Conservation (phyloP, 805 yeast genomes). For the Kodamaea hsintzibuensis region DNA sequence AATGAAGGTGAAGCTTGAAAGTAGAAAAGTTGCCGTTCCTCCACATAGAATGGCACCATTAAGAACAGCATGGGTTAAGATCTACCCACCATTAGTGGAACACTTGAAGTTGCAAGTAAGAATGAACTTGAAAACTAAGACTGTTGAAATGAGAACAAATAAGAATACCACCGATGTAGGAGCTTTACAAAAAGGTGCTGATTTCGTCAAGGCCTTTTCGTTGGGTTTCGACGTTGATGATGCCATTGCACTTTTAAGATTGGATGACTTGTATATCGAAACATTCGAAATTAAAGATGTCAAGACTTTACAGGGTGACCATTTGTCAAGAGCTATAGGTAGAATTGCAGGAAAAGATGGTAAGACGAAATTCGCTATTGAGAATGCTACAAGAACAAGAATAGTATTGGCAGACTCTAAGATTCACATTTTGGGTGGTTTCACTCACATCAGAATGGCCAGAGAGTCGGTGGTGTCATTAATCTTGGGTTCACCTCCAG, state of each 20-base stretch:
- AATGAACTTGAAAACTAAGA: conserved; percentile 86
- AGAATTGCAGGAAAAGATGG: conserved; percentile 99
- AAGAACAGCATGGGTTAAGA: conserved; percentile 86
- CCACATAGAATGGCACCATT: conserved; percentile 97
- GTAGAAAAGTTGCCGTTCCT: conserved; percentile 89
- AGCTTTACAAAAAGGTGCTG: conserved; percentile 97
- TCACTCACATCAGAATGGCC: conserved; percentile 97
- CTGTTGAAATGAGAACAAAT: conserved; percentile 85
- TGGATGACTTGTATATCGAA: conserved; percentile 95
- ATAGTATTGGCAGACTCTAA: conserved; percentile 96
- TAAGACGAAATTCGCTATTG: conserved; percentile 97
- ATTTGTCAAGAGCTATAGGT: conserved; percentile 97
- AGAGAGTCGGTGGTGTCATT: conserved; percentile 93
- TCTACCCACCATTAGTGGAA: conserved; percentile 94
- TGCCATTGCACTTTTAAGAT: conserved; percentile 88
- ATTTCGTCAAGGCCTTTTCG: conserved; percentile 92
- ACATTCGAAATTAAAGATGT: conserved; percentile 97
- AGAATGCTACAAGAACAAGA: conserved; percentile 97
- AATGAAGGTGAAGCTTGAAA: conserved; percentile 73
- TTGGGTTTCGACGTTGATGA: conserved; percentile 97
- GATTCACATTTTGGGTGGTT: conserved; percentile 96
- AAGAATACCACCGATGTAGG: conserved; percentile 85
- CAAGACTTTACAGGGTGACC: conserved; percentile 93
- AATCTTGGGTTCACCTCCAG: conserved; percentile 97
- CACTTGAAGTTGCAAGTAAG: conserved; percentile 93